Evolutionary conservation across 352 stramenopile species (phyloP), one percentile per base, ranked within the genome.

Genomic region (Phytophthora ramorum): DNA sequence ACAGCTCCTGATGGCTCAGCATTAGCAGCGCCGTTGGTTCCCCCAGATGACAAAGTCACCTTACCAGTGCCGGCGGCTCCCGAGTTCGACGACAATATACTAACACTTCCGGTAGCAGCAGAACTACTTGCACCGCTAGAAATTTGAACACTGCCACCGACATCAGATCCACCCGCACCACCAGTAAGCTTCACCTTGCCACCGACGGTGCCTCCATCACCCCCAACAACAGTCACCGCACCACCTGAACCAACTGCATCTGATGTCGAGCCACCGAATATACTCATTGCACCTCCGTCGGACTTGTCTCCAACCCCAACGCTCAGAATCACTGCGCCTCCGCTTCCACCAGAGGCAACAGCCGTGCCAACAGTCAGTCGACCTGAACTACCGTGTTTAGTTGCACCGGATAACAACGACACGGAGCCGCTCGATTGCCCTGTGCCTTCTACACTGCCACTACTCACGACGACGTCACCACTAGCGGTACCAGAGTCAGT

Each of bases 71-170:
- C 60, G 19, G 52, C 26, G 40, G 20, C 35, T 5, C 7, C 8
- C 3, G 60, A 68, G 17, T 55, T 45, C 9, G 60, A 49, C 2
- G 60, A 68, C 14, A 20, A 32, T 26, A 68, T 2, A 22, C 17
- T 22, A 14, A 63, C n/a, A 26, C 4, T 10, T 47, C 61, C 61
- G 16, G 60, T 56, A 14, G 10, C 9, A 57, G 28, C 60, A 37
- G 51, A 41, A 57, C 4, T 9, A 57, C 51, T 57, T 6, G 10
- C 14, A 34, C 73, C 73, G 64, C 69, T 75, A 9, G 13, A 59
- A 6, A 81, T 49, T 17, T 24, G 12, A 38, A 81, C 41, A n/a
- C 28, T 59, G 13, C 73, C 73, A 34, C 73, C 73, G 40, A 37
- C 30, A 22, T 44, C 63, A 24, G 46, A 43, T 4, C 50, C 50